These are phyloP conservation scores for Penicillium verhagenii DNA, from an alignment of 495 filamentous ascomycete species.

Conservation along the genomic window DNA sequence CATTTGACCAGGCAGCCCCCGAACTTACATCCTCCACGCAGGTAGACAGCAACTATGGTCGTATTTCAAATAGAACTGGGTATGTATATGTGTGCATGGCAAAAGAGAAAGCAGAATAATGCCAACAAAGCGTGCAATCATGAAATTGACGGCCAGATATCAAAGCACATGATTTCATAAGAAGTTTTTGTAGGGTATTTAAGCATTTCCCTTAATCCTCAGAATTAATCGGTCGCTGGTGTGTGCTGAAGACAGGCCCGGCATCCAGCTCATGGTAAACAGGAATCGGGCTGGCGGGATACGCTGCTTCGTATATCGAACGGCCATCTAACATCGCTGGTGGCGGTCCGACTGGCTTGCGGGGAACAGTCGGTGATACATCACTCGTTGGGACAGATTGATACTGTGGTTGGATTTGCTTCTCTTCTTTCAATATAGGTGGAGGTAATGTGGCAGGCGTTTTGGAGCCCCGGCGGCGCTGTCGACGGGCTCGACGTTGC, in stretches of 20 bases:
- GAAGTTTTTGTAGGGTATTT: no score
- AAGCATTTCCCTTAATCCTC: constrained; percentile 19
- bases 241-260: constrained; percentile 16
- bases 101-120: no score
- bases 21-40: no score
- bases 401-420: background rate
- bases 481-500: constrained; percentile 10
- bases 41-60: no score
- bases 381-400: constrained; percentile 1
- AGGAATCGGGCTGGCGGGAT: constrained; percentile 8
- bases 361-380: constrained; percentile 4
- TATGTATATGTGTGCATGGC: no score
- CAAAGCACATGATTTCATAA: no score
- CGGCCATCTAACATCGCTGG: constrained; percentile 16
- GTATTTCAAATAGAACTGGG: no score
- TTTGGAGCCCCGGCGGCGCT: background rate
- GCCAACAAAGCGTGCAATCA: no score
- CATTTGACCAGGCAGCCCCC: no score
- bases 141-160: background rate
- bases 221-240: constrained; percentile 21
- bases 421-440: background rate
- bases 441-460: background rate
- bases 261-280: constrained; percentile 24
- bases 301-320: constrained; percentile 19
- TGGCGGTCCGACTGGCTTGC: constrained; percentile 16